Conservation (phyloP, 495 filamentous ascomycete species). For the Diplogelasinospora grovesii region DNA sequence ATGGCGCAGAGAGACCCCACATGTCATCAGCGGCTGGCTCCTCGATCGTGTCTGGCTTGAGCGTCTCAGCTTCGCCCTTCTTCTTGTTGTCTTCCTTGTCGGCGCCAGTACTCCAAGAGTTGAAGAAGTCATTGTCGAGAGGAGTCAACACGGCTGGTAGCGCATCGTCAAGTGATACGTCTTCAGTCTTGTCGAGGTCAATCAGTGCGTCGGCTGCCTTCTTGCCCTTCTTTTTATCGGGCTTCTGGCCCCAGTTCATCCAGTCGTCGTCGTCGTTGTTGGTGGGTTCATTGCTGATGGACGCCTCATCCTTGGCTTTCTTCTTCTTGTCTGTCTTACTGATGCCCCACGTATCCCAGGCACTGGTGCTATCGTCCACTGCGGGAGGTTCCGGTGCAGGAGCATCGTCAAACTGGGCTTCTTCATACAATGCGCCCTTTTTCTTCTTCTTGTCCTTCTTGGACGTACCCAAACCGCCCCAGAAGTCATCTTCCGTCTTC, state of each 20-base stretch:
- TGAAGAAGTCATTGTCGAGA: conserved; percentile 29
- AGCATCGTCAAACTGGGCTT: too few species aligned
- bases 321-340: conserved; percentile 36
- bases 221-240: conserved; percentile 27
- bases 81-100: conserved; percentile 30
- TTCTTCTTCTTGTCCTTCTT: conserved; percentile 32
- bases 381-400: conserved; percentile 8
- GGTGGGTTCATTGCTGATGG: conserved; percentile 11
- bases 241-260: conserved; percentile 26
- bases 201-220: conserved; percentile 23
- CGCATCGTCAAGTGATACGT: too few species aligned
- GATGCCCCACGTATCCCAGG: conserved; percentile 3
- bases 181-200: conserved; percentile 25
- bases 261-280: conserved; percentile 20
- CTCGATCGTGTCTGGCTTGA: conserved; percentile 41
- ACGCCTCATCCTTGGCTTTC: conserved; percentile 28
- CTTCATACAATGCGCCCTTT: conserved; percentile 7
- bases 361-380: background rate
- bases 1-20: conserved; percentile 30
- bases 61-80: conserved; percentile 15
- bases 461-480: conserved; percentile 7
- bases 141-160: conserved; percentile 13
- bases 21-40: conserved; percentile 34
- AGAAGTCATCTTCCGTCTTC: conserved; percentile 16
- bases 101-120: conserved; percentile 25